Percentiles rank a stretch among this genome's conserved stretches.
Evolutionary conservation across 192 early-diverging fungal genomes (phyloP).

Genomic region (Jimgerdemannia lactiflua): DNA sequence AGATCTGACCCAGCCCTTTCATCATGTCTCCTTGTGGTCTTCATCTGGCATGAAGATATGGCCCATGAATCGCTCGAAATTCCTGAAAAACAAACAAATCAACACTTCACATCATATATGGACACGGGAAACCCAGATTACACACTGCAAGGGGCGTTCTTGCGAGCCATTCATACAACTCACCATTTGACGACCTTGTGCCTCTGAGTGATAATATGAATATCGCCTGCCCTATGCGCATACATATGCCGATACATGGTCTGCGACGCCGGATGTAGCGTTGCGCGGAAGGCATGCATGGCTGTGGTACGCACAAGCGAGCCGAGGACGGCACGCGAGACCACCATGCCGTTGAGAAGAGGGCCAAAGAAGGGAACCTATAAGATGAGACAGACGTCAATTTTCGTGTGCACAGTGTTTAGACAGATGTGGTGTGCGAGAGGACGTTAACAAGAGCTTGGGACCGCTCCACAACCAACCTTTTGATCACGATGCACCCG

Average conservation of each 20-base stretch:
- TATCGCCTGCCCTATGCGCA: conserved; percentile 53
- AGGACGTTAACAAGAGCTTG: neutral
- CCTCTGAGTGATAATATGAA: conserved; percentile 49
- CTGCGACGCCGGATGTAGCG: conserved; percentile 24
- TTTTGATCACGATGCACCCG: conserved; percentile 59
- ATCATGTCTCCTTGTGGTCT: neutral
- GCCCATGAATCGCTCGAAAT: neutral
- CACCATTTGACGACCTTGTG: conserved; percentile 56
- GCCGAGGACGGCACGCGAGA: conserved; percentile 70
- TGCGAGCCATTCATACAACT: neutral
- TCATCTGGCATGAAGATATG: neutral
- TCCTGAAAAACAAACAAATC: neutral
- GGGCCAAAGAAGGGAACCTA: conserved; percentile 85
- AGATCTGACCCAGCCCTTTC: no score
- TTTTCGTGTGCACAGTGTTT: conserved; percentile 13
- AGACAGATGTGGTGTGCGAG: neutral
- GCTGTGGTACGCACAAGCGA: conserved; percentile 80
- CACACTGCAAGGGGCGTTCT: neutral
- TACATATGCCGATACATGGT: conserved; percentile 56
- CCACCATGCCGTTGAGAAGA: conserved; percentile 73
- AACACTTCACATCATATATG: no score
- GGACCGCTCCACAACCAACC: conserved; percentile 6
- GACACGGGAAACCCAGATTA: no score
- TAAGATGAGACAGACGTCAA: neutral
- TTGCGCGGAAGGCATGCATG: conserved; percentile 64